A percentile compares a stretch with the other conserved stretches of the same genome.
phyloP scores from a whole-genome alignment of 1,284 basidiomycete species.

The Peniophora sp. region DNA sequence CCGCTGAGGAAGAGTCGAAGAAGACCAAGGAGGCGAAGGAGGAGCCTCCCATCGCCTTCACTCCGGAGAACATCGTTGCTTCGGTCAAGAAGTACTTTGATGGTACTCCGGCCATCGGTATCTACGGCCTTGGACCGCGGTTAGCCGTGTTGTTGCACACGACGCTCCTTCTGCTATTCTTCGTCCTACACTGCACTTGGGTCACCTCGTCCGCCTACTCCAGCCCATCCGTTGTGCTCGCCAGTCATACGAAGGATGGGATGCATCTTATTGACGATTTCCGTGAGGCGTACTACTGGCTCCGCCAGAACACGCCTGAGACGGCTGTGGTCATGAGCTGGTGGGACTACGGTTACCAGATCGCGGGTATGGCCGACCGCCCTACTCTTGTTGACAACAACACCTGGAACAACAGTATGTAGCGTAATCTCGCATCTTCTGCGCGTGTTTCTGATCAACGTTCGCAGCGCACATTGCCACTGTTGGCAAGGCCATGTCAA shows the following conservation, averaged over 20 bases:
- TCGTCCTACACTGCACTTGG: conserved; percentile 95
- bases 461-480: conserved; percentile 84
- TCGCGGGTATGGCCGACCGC: conserved; percentile 97
- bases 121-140: conserved; percentile 84
- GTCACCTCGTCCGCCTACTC: conserved; percentile 95
- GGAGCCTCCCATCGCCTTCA: conserved; percentile 32
- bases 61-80: conserved; percentile 15
- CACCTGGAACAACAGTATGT: conserved; percentile 99
- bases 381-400: conserved; percentile 99
- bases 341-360: conserved; percentile 99
- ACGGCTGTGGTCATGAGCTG: conserved; percentile 96
- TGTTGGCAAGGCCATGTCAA: conserved; percentile 96
- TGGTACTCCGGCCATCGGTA: conserved; percentile 37
- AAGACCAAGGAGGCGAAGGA: conserved; percentile 46
- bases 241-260: conserved; percentile 78
- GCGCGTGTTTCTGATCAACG: conserved; percentile 5
- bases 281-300: conserved; percentile 99
- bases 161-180: conserved; percentile 78
- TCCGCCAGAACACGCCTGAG: conserved; percentile 90
- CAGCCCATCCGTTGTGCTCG: conserved; percentile 93
- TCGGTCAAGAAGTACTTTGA: conserved; percentile 25
- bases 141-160: conserved; percentile 71
- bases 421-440: background rate
- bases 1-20: conserved; percentile 10
- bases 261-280: conserved; percentile 99